These are phyloP conservation scores for Taphrina flavorubra DNA, from an alignment of 1,139 yeast genomes.

Conservation along the genomic window DNA sequence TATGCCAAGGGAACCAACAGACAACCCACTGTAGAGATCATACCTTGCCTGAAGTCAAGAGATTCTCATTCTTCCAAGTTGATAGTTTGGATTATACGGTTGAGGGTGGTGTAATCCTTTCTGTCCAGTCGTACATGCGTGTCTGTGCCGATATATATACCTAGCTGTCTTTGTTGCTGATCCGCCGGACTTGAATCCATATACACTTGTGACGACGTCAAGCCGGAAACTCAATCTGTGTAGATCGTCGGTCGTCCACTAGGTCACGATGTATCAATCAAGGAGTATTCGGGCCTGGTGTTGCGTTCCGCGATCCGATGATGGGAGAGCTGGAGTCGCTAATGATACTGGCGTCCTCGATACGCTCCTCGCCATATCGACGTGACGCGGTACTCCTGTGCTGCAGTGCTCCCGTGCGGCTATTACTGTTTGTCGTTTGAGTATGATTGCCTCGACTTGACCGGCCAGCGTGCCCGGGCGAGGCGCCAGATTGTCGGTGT, in stretches of 20 bases:
- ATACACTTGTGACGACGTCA: no score
- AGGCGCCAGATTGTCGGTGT: conserved; percentile 16
- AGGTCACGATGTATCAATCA: no score
- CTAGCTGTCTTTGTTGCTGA: no score
- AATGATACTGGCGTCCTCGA: conserved; percentile 39
- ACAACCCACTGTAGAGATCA: no score
- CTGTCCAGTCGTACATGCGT: no score
- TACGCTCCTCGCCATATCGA: conserved; percentile 16
- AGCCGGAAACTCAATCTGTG: neutral
- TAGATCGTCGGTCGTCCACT: neutral
- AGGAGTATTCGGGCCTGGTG: neutral
- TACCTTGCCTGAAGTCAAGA: no score
- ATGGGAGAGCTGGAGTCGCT: conserved; percentile 17
- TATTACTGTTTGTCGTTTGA: neutral
- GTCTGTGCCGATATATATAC: no score
- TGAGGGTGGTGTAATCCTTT: no score
- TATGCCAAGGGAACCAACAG: no score
- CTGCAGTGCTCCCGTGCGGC: neutral
- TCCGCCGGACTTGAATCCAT: no score
- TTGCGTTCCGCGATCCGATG: conserved; percentile 1
- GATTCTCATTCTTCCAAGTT: no score
- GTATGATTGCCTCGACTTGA: neutral
- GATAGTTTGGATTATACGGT: no score
- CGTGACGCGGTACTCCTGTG: neutral
- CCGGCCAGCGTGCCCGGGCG: conserved; percentile 1